Conservation (phyloP, 208 protist genomes). For the Leishmania major region DNA sequence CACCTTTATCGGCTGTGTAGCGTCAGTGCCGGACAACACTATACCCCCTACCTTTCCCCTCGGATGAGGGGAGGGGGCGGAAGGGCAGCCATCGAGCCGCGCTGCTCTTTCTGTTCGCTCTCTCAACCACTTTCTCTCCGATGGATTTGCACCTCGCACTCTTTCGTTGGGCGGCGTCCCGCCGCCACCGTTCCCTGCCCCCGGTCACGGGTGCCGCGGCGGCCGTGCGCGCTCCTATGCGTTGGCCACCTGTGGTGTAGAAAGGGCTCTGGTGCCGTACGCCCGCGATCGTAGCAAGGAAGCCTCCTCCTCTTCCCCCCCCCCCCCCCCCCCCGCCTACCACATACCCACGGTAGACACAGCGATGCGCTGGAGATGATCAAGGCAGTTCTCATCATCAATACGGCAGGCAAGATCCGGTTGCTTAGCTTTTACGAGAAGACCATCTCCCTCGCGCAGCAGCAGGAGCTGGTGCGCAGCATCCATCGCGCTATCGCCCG, state of each 20-base stretch:
- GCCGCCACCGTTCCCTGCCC: too few relatives aligned
- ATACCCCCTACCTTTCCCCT: neutral
- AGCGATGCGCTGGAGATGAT: slow-evolving; percentile 85
- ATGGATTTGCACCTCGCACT: neutral
- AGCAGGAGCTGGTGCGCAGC: slow-evolving; percentile 93
- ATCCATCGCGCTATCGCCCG: slow-evolving; percentile 92
- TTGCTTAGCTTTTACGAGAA: slow-evolving; percentile 97
- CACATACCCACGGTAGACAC: neutral
- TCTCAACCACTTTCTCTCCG: neutral
- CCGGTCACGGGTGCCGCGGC: neutral
- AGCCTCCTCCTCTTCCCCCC: neutral
- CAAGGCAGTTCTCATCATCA: slow-evolving; percentile 97
- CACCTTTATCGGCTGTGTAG: neutral
- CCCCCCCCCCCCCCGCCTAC: neutral
- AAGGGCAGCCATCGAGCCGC: neutral
- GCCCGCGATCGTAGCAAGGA: neutral
- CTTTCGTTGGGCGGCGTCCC: neutral
- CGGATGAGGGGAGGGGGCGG: neutral
- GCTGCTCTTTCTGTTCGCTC: neutral
- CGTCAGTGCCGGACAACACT: neutral
- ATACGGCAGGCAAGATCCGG: slow-evolving; percentile 97
- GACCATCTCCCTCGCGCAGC: slow-evolving; percentile 55
- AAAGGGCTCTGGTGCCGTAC: neutral
- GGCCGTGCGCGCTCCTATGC: neutral
- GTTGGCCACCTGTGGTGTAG: neutral